phyloP scores from a whole-genome alignment of 1,284 basidiomycete genomes.

The Moniliella sp. region DNA sequence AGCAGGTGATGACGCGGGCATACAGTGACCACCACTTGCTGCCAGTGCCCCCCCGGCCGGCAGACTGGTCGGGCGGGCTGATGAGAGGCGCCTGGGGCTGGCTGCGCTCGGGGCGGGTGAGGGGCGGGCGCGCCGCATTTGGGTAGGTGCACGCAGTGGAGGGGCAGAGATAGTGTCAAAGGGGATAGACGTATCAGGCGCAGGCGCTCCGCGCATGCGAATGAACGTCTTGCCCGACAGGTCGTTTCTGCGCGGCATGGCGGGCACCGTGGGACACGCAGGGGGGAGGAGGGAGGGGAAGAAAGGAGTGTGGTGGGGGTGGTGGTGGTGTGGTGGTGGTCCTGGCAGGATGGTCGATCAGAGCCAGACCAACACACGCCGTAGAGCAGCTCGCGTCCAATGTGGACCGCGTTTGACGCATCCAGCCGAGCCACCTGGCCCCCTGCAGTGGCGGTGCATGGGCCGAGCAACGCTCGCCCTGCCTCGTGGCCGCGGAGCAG shows the following conservation, averaged over 20 bases:
- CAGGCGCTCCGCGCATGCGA: slow-evolving; percentile 12
- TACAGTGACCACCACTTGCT: slow-evolving; percentile 14
- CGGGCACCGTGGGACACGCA: too few relatives aligned
- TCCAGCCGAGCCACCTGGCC: too few relatives aligned
- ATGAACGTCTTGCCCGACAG: slow-evolving; percentile 19
- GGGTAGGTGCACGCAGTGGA: slow-evolving; percentile 23
- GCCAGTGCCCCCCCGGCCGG: slow-evolving; percentile 1
- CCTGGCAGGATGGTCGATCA: too few relatives aligned
- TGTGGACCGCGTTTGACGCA: too few relatives aligned
- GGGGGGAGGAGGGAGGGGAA: too few relatives aligned
- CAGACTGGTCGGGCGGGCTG: slow-evolving; percentile 42
- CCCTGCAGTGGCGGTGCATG: too few relatives aligned
- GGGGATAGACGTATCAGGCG: slow-evolving; percentile 16
- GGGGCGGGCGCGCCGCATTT: slow-evolving; percentile 37
- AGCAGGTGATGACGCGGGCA: slow-evolving; percentile 19
- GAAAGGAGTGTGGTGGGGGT: too few relatives aligned
- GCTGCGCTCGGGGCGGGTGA: slow-evolving; percentile 54
- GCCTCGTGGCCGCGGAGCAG: too few relatives aligned
- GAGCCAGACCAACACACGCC: too few relatives aligned
- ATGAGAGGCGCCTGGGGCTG: slow-evolving; percentile 43
- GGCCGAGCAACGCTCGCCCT: too few relatives aligned
- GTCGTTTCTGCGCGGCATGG: background rate
- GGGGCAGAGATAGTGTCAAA: slow-evolving; percentile 22
- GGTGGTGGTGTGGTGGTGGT: too few relatives aligned
- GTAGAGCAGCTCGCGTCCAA: too few relatives aligned